Base-by-base conservation (phyloP, 768 basidiomycete species). In the Lactarius vividus region DNA sequence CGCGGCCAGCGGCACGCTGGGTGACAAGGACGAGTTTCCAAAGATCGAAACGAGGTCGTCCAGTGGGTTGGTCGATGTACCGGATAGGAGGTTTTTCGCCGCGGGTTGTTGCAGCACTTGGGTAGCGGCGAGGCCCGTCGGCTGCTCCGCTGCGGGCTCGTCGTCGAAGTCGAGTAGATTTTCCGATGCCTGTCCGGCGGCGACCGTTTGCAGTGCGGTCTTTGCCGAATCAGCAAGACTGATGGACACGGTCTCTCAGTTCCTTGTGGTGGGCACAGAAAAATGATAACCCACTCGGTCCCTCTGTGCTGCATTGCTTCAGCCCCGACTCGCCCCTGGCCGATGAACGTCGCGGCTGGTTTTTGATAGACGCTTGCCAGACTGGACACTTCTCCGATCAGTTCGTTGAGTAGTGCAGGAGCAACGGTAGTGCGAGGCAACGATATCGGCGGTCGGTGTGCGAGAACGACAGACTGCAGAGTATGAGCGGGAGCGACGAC, bases 321-420 rank as follows among this genome's bases (percentile, higher is more conserved):
- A 0, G 87, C 92, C 9, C 94, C 89, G 63, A 98, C 81, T 57
- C 96, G 83, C 9, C 97, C 96, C 69, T 87, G 87, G 0, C 96
- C 97, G 63, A 99, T 86, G 72, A 99, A 99, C 0, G 97, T 98
- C 74, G 94, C 92, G 40, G 88, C 88, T 0, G 97, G 97, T 76
- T 97, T 98, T 79, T 99, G 97, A 74, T 99, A 99, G 2, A 96
- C 94, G 73, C 94, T 96, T 6, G 94, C 93, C 23, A 98, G 79
- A 53, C 84, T 87, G 1, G 93, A 94, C 26, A 98, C 85, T 74
- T 98, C 97, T 35, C 89, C 86, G 0, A 98, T 77, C 3, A 99
- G 84, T 73, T 98, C 97, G 72, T 98, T 96, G 37, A 98, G 78
- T 20, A 98, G 78, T 0, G 85, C 92, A 1, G 93, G 84, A 0